Base-by-base conservation (phyloP, 1,284 basidiomycete species). In the Omphalotus olearius region DNA sequence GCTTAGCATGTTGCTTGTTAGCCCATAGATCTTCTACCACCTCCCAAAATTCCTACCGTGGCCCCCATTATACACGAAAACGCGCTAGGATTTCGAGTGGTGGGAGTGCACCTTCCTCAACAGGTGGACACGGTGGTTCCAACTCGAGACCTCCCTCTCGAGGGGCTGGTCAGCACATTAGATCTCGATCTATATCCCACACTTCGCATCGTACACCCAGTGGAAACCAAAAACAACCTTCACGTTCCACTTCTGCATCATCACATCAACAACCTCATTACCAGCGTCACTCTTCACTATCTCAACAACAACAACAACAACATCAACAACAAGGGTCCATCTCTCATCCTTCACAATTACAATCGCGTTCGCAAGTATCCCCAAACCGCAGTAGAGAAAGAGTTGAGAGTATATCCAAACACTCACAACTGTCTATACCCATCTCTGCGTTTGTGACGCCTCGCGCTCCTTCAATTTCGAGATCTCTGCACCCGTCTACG, bases 401-500 rank as follows among this genome's bases (percentile, higher is more conserved):
- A 33, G 30, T 33, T 7, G 30, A 80, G 80, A 59, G 65, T 80
- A 53, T 84, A 82, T n/a, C 76, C 9, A 9, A 33, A 78, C 59
- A 64, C 3, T 33, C 41, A 4, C 48, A 50, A 33, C 16, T 70
- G n/a, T 89, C 87, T n/a, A 87, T 90, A 38, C 87, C 87, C 6
- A 75, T 90, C 49, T 84, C 82, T 49, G 87, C 87, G 3, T 71
- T 88, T 55, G 72, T 90, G 40, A 80, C 83, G 11, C 87, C 88
- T 0, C 86, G 85, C 61, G 85, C 84, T 25, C 87, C 86, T 2
- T 88, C 85, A 4, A 59, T 90, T 45, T 64, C 70, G 16, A 10
- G 35, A 9, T 33, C 28, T 37, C 51, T 26, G 16, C 66, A 62
- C 50, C 71, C 70, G 20, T 80, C 81, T 13, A 67, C 76, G 23